Evolutionary conservation across 2,329 filamentous ascomycete species (phyloP), one percentile per base, ranked within the genome.

Genomic region (Amesomyces nigricolor): DNA sequence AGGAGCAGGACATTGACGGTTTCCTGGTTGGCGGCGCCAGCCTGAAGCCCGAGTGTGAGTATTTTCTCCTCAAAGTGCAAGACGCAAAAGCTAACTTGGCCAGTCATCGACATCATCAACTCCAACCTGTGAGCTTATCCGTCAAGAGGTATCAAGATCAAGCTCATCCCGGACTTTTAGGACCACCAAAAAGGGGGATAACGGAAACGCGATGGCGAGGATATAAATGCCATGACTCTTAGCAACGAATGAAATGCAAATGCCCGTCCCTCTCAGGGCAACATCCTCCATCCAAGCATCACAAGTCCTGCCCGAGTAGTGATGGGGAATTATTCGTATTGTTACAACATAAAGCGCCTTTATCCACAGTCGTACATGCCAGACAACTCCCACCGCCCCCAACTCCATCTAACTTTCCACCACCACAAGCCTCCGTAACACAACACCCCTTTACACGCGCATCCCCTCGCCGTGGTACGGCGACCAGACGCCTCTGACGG

Each of bases 1-100:
- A 91, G 80, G 85, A 97, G 83, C 73, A 83, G 62, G 94, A 99
- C 74, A 96, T 99, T 73, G 94, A 99, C 74, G 94, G 94, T 57
- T 97, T 97, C 86, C 82, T 97, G 65, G 92, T 97, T 64, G 92
- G 92, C 63, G 92, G 92, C 74, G 92, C 92, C 70, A 94, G 88
- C 73, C 83, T 97, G 78, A 97, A 97, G 86, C 92, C 92, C 70
- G 91, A 89, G 64, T 96, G 87, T 90, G 77, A 80, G 87, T 79
- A 26, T 44, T 14, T 30, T 11, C 38, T 46, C 26, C 39, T 7
- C 35, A 6, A 47, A 16, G 17, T 39, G 42, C 44, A 47, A 26
- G 22, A 16, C 40, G 19, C 5, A 17, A n/a, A 54, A 19, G 40
- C 54, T 54, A 39, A 60, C 53, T 29, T 39, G 13, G 9, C 14